Evolutionary conservation across 179 eudicot genomes (phyloP).

Genomic region (Sideroxylon spinosum): DNA sequence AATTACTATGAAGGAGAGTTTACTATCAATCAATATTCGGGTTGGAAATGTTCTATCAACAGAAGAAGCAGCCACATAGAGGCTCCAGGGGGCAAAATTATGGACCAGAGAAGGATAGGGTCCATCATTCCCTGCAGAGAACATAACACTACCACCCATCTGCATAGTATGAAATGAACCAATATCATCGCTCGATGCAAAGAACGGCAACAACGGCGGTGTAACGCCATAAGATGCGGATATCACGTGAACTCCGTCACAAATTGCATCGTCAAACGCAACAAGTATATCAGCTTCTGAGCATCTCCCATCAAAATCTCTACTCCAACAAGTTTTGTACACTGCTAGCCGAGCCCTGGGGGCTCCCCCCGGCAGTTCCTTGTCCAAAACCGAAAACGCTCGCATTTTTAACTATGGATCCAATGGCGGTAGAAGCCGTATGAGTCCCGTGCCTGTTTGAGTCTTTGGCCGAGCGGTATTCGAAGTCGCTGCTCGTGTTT

Average conservation of each 20-base stretch:
- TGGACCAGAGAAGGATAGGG: conserved; percentile 35
- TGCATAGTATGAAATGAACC: conserved; percentile 54
- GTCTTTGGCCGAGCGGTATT: conserved; percentile 39
- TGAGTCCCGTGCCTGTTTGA: conserved; percentile 47
- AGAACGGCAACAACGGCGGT: conserved; percentile 31
- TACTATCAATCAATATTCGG: conserved; percentile 25
- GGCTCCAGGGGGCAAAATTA: conserved; percentile 52
- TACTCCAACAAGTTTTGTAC: conserved; percentile 49
- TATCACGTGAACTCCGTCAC: conserved; percentile 42
- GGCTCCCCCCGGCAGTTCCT: conserved; percentile 50
- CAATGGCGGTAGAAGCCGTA: conserved; percentile 47
- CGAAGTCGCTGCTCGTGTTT: conserved; percentile 17
- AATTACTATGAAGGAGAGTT: conserved; percentile 32
- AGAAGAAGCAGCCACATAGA: conserved; percentile 47
- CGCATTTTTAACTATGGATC: conserved; percentile 30
- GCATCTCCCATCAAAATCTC: conserved; percentile 20
- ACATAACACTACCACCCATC: conserved; percentile 41
- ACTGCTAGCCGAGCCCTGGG: conserved; percentile 50
- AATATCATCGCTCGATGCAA: conserved; percentile 27
- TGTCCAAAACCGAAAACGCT: conserved; percentile 31
- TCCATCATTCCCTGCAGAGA: conserved; percentile 48
- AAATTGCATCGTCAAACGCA: conserved; percentile 42
- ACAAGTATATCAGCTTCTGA: conserved; percentile 36
- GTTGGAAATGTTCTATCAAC: conserved; percentile 46
- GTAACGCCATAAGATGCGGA: conserved; percentile 37